phyloP scores from a whole-genome alignment of 352 stramenopile species.

The Elongisporangium senticosum region DNA sequence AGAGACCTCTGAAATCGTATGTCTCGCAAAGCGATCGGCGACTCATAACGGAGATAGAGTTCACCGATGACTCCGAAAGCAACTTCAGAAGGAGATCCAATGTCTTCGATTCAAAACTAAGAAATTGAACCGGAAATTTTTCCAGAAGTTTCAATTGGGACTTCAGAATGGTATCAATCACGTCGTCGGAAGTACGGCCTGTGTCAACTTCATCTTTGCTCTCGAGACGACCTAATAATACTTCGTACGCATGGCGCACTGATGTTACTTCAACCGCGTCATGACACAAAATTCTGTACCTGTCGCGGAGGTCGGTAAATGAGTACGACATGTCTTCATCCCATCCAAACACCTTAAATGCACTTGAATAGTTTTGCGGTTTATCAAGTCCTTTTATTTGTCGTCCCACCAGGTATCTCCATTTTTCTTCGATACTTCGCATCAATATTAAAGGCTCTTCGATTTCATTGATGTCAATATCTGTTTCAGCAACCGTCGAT shows the following conservation, averaged over 20 bases:
- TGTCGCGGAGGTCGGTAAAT: conserved; percentile 41
- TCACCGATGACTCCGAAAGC: conserved; percentile 4
- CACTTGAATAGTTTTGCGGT: conserved; percentile 38
- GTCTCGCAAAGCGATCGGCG: not conserved
- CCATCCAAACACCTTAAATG: conserved; percentile 71
- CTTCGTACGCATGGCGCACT: conserved; percentile 57
- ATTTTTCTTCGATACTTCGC: conserved; percentile 76
- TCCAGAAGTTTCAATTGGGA: conserved; percentile 59
- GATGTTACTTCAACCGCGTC: conserved; percentile 35
- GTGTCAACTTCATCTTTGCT: conserved; percentile 43
- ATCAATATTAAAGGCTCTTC: conserved; percentile 74
- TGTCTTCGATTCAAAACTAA: conserved; percentile 65
- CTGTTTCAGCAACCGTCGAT: conserved; percentile 53
- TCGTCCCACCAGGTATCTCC: conserved; percentile 43
- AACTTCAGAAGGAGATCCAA: conserved; percentile 46
- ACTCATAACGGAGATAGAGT: not conserved
- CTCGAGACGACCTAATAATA: conserved; percentile 41
- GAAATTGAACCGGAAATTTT: conserved; percentile 76
- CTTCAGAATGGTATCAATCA: conserved; percentile 66
- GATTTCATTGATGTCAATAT: conserved; percentile 50
- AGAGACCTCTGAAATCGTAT: conserved; percentile 15
- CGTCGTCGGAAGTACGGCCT: conserved; percentile 55
- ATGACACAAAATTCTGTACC: conserved; percentile 62
- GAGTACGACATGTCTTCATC: conserved; percentile 34
- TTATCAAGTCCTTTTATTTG: conserved; percentile 36